phyloP scores from a whole-genome alignment of 768 basidiomycete genomes.

The Lepiota brunneoincarnata region DNA sequence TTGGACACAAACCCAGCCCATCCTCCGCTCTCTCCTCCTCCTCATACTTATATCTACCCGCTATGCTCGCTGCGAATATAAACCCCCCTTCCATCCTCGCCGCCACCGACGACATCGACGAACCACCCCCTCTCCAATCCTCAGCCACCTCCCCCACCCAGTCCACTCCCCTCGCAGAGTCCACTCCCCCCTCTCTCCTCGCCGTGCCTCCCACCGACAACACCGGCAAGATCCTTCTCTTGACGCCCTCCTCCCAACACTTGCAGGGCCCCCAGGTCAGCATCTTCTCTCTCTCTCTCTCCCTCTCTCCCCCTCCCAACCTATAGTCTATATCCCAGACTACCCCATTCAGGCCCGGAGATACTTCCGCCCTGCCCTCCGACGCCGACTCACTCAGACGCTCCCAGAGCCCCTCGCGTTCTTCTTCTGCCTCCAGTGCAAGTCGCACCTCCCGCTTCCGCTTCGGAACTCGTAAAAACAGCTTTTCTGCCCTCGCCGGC shows the following conservation, averaged over 20 bases:
- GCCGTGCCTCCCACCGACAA: background rate
- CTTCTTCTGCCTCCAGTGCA: background rate
- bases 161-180: background rate
- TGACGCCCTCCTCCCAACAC: background rate
- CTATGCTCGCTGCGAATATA: constrained; percentile 8
- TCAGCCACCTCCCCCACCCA: background rate
- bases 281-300: background rate
- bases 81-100: constrained; percentile 5
- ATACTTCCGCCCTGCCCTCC: constrained; percentile 9
- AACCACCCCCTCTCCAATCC: background rate
- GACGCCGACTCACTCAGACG: constrained; percentile 1
- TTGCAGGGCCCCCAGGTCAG: background rate
- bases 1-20: constrained; percentile 6
- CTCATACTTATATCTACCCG: constrained; percentile 17
- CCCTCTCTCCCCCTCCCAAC: constrained; percentile 13
- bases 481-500: constrained; percentile 4
- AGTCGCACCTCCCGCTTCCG: constrained; percentile 12
- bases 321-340: constrained; percentile 3
- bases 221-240: background rate
- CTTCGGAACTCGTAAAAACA: constrained; percentile 13
- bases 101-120: constrained; percentile 10
- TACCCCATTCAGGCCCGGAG: background rate
- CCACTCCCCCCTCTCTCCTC: constrained; percentile 11
- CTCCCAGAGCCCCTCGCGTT: constrained; percentile 9
- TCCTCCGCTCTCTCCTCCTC: constrained; percentile 14